These are phyloP conservation scores for Allium sativum DNA, from an alignment of 106 monocot genomes.

Conservation along the genomic window DNA sequence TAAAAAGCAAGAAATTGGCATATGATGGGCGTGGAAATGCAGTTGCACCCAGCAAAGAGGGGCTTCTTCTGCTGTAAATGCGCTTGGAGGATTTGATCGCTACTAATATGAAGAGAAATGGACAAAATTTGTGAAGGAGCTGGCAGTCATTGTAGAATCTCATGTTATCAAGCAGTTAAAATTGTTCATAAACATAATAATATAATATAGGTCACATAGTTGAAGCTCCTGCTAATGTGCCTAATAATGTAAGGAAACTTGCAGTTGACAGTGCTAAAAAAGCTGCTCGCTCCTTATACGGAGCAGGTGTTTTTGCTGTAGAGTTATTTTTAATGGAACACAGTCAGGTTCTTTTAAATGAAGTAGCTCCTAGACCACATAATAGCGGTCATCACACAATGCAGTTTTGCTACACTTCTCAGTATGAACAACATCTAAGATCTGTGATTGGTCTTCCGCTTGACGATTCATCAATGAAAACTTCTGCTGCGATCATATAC, in stretches of 20 bases:
- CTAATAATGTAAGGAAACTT: constrained; percentile 48
- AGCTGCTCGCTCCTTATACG: constrained; percentile 69
- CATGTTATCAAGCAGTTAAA: constrained; percentile 87
- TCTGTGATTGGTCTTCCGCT: constrained; percentile 90
- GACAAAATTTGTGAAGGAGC: constrained; percentile 90
- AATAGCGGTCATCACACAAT: constrained; percentile 99
- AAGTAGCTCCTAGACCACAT: constrained; percentile 88
- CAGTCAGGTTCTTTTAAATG: constrained; percentile 72
- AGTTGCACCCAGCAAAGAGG: constrained; percentile 65
- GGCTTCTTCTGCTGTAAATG: constrained; percentile 72
- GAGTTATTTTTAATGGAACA: constrained; percentile 82
- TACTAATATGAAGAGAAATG: constrained; percentile 86
- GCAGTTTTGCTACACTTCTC: constrained; percentile 94
- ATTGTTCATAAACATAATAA: constrained; percentile 79
- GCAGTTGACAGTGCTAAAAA: constrained; percentile 59
- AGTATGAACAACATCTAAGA: constrained; percentile 93
- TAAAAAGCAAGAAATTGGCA: constrained; percentile 85
- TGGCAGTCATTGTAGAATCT: constrained; percentile 79
- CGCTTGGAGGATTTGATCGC: constrained; percentile 72
- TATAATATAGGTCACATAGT: constrained; percentile 95
- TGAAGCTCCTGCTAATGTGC: constrained; percentile 81
- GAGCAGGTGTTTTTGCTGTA: constrained; percentile 92
- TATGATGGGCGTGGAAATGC: constrained; percentile 99
- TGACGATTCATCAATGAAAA: constrained; percentile 88
- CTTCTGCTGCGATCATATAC: constrained; percentile 85